Percentiles rank a stretch among this genome's conserved stretches.
Conservation (phyloP, 495 filamentous ascomycete genomes). For the Penicillium nucicola region DNA sequence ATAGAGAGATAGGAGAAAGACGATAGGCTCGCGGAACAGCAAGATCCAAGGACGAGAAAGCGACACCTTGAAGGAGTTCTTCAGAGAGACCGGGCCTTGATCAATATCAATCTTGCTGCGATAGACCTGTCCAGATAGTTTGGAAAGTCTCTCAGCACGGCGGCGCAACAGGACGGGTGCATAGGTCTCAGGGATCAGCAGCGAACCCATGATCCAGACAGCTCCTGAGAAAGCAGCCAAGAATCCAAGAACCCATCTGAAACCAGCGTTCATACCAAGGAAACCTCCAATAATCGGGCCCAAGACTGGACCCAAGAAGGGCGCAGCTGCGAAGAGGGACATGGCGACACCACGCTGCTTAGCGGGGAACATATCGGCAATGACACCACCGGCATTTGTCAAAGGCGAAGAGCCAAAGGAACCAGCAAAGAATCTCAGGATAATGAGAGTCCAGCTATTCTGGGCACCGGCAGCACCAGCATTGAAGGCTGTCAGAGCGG, state of each 20-base stretch:
- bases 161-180: conserved; percentile 55
- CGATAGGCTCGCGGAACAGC: conserved; percentile 55
- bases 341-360: conserved; percentile 61
- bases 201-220: conserved; percentile 52
- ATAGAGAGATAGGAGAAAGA: conserved; percentile 65
- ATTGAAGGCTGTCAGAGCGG: conserved; percentile 65
- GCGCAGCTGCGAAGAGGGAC: conserved; percentile 62
- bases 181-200: conserved; percentile 61
- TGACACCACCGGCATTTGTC: conserved; percentile 71
- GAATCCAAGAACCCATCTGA: conserved; percentile 67
- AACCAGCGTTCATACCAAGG: conserved; percentile 55
- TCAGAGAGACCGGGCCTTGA: conserved; percentile 35
- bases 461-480: conserved; percentile 59
- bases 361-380: conserved; percentile 70
- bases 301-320: conserved; percentile 68
- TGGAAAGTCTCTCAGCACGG: conserved; percentile 50
- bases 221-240: conserved; percentile 48
- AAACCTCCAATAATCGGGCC: conserved; percentile 62
- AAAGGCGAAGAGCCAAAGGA: conserved; percentile 73
- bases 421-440: conserved; percentile 76
- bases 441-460: conserved; percentile 63
- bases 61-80: conserved; percentile 40
- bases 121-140: conserved; percentile 57
- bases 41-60: conserved; percentile 50
- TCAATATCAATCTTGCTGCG: conserved; percentile 44